Evolutionary conservation across 331 rosid genomes (phyloP).

Genomic region (Saraca asoca): DNA sequence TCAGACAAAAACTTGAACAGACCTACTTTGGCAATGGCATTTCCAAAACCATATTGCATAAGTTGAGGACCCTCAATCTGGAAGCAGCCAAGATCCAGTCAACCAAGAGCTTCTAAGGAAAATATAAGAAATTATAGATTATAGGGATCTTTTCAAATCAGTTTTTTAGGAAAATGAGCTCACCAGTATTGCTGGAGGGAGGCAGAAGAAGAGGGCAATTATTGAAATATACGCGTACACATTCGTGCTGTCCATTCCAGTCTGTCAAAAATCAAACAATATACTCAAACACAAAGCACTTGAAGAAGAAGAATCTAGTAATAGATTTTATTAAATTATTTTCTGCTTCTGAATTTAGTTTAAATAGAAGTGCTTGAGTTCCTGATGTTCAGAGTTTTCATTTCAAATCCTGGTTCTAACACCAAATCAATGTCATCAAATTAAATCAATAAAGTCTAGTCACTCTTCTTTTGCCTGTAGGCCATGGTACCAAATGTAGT

Average conservation of each 20-base stretch:
- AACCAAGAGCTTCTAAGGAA: background rate
- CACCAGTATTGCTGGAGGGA: conserved; percentile 78
- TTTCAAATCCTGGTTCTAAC: too few species aligned
- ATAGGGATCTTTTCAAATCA: background rate
- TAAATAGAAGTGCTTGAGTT: background rate
- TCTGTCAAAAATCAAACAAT: conserved; percentile 45
- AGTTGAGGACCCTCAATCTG: conserved; percentile 86
- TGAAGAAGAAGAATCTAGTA: background rate
- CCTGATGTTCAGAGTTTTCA: background rate
- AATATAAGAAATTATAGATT: background rate
- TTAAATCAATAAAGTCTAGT: background rate
- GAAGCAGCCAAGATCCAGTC: conserved; percentile 30
- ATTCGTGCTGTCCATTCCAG: conserved; percentile 84
- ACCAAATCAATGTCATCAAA: background rate
- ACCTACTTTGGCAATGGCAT: conserved; percentile 81
- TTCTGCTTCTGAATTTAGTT: background rate
- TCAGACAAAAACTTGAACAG: conserved; percentile 68
- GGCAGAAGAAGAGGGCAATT: conserved; percentile 73
- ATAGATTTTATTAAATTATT: background rate
- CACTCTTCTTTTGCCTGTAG: background rate
- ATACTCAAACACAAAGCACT: background rate
- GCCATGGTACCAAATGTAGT: background rate
- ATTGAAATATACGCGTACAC: conserved; percentile 77
- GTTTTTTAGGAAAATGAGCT: conserved; percentile 36
- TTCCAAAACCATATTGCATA: conserved; percentile 67